Percentiles rank a stretch among this genome's conserved stretches.
phyloP scores from a whole-genome alignment of 768 basidiomycete species.

The Macrolepiota albuminosa region DNA sequence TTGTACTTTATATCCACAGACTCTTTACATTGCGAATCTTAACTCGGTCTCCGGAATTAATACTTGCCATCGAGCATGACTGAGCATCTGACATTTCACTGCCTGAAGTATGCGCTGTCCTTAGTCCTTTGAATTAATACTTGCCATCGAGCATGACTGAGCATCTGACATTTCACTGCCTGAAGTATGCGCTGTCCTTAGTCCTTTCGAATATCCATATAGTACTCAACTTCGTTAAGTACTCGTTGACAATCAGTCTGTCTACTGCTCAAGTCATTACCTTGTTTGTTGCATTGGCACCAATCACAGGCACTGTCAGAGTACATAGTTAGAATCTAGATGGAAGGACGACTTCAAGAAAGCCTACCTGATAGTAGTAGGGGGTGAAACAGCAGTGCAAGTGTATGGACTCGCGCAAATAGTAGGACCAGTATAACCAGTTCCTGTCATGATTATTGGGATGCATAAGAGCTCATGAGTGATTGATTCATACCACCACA shows the following conservation, averaged over 20 bases:
- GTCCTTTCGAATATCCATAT: not conserved
- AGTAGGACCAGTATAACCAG: constrained; percentile 43
- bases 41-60: not conserved
- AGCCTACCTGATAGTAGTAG: constrained; percentile 48
- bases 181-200: not conserved
- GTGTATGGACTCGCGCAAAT: constrained; percentile 35
- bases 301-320: constrained; percentile 20
- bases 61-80: not conserved
- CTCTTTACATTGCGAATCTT: not conserved
- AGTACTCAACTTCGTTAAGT: not conserved
- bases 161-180: not conserved
- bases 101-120: not conserved
- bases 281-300: not conserved
- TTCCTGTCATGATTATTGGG: constrained; percentile 22
- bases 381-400: constrained; percentile 44
- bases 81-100: not conserved
- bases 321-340: not conserved
- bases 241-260: not conserved
- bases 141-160: not conserved
- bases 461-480: not conserved
- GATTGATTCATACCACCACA: constrained; percentile 37
- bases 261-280: not conserved
- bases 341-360: not conserved
- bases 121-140: no score
- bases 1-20: not conserved